Percentiles rank a stretch among this genome's conserved stretches.
Conservation (phyloP, 2,329 filamentous ascomycete species). For the Fusarium newnesense region DNA sequence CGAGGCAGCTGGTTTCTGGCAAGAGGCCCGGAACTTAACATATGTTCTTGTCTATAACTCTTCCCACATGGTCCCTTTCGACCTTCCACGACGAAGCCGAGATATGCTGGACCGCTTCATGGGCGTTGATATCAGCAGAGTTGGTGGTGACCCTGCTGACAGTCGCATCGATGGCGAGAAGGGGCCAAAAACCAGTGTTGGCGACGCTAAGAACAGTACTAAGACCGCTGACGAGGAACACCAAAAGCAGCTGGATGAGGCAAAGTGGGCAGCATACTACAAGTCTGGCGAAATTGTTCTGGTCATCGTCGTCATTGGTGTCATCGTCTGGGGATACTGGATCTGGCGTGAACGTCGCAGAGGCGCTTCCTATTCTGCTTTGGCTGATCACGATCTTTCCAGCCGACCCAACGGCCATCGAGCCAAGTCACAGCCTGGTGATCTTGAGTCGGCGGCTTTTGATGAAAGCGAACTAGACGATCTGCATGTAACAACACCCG, state of each 20-base stretch:
- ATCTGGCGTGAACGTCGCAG: slow-evolving; percentile 71
- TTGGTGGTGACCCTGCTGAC: slow-evolving; percentile 83
- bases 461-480: slow-evolving; percentile 74
- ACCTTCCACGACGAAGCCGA: slow-evolving; percentile 84
- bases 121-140: slow-evolving; percentile 87
- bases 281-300: slow-evolving; percentile 88
- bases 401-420: slow-evolving; percentile 59
- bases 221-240: slow-evolving; percentile 63
- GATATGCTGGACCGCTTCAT: slow-evolving; percentile 99
- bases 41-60: slow-evolving; percentile 96
- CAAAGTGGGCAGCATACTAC: slow-evolving; percentile 89
- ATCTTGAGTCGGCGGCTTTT: slow-evolving; percentile 72
- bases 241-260: slow-evolving; percentile 80
- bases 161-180: slow-evolving; percentile 88
- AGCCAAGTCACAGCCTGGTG: slow-evolving; percentile 57
- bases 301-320: slow-evolving; percentile 80
- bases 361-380: slow-evolving; percentile 64
- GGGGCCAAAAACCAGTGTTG: slow-evolving; percentile 79
- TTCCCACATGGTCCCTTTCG: slow-evolving; percentile 98
- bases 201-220: slow-evolving; percentile 68
- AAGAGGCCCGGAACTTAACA: slow-evolving; percentile 92
- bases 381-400: slow-evolving; percentile 53
- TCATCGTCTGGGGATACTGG: slow-evolving; percentile 78
- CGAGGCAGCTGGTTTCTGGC: slow-evolving; percentile 88
- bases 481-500: slow-evolving; percentile 63